phyloP scores from a whole-genome alignment of 2,329 filamentous ascomycete species.

The Monilinia fructigena region DNA sequence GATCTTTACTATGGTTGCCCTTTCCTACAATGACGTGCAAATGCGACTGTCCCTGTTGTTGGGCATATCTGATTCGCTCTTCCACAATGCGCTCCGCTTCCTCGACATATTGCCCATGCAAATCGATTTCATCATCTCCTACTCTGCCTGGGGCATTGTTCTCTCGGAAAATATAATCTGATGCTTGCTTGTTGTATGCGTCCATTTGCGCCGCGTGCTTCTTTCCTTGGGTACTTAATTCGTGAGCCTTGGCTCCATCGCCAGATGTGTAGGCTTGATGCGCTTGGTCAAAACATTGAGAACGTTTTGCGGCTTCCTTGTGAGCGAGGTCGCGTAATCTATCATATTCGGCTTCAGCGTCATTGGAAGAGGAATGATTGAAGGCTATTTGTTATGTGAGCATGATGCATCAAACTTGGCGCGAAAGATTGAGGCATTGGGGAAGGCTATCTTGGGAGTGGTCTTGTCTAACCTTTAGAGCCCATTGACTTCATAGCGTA shows the following conservation, averaged over 20 bases:
- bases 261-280: conserved; percentile 79
- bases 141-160: conserved; percentile 82
- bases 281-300: conserved; percentile 70
- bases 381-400: conserved; percentile 57
- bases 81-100: conserved; percentile 91
- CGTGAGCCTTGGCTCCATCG: conserved; percentile 76
- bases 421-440: not conserved
- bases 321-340: conserved; percentile 81
- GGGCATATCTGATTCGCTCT: conserved; percentile 84
- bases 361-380: conserved; percentile 65
- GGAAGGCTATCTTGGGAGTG: not conserved
- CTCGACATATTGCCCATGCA: conserved; percentile 90
- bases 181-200: conserved; percentile 84
- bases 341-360: conserved; percentile 85
- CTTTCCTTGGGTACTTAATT: conserved; percentile 83
- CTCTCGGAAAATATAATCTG: conserved; percentile 91
- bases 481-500: conserved; percentile 46
- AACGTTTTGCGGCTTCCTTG: conserved; percentile 75
- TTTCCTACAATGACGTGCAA: conserved; percentile 96
- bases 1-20: conserved; percentile 79
- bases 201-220: conserved; percentile 80
- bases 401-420: not conserved
- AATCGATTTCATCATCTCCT: conserved; percentile 77
- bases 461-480: conserved; percentile 39
- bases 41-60: conserved; percentile 86